Evolutionary conservation across 192 early-diverging fungal species (phyloP), one percentile per base, ranked within the genome.

Genomic region (Chytriomyces hyalinus): DNA sequence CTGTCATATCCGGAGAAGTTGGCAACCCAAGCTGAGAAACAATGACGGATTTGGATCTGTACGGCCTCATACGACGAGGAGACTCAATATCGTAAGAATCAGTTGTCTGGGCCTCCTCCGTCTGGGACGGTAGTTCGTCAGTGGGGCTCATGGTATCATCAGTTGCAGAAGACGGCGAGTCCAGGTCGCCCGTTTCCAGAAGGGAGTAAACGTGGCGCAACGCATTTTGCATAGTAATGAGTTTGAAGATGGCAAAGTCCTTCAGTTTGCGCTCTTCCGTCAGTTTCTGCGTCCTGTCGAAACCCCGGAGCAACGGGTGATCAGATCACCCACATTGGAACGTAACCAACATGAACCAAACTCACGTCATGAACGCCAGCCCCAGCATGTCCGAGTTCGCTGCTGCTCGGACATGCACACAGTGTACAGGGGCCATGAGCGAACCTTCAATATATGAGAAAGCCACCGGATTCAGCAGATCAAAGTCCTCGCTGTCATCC

Each of bases 351-450:
- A 51, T 10, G 3, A 15, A 51, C 44, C 26, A 13, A 10, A 49
- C 63, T 65, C 49, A 75, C 73, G 73, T 75, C 63, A 65, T 64
- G 63, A 75, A 75, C 6, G 73, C 73, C 10, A 75, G 24, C 20
- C 9, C 44, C 5, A 75, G 26, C 8, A 24, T 43, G n/a, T 63
- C 73, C 73, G 43, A 10, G 6, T 64, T 13, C 28, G 17, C 48
- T 11, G 26, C 64, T 10, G 10, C 49, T 6, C 20, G 49, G 6
- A 17, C 20, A 26, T 57, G 53, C 5, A 66, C 22, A 47, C 22
- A 47, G 43, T 53, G 15, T 36, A 24, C 49, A n/a, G 73, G 73
- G n/a, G 26, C 73, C 7, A 15, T 28, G 22, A 48, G 8, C 10
- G 73, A 66, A 8, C 63, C 73, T 43, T 28, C 73, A 10, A 75